Evolutionary conservation across 371 early-diverging fungal species (phyloP).

Genomic region (Lichtheimia ornata): DNA sequence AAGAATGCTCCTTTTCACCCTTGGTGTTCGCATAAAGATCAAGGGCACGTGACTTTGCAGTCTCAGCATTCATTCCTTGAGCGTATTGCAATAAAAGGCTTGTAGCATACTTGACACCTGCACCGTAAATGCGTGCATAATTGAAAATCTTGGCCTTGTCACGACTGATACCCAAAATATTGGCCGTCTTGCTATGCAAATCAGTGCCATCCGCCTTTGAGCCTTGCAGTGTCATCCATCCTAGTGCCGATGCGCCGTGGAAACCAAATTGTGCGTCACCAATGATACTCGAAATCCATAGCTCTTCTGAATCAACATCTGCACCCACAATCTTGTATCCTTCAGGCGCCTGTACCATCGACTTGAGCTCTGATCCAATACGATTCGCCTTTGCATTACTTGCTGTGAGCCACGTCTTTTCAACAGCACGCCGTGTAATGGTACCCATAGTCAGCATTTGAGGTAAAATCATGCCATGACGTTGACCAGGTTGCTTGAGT

Average conservation of each 20-base stretch:
- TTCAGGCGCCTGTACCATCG: constrained; percentile 80
- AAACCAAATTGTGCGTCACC: constrained; percentile 94
- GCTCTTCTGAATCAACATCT: constrained; percentile 96
- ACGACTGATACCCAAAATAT: constrained; percentile 84
- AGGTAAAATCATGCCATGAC: constrained; percentile 88
- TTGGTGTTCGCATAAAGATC: constrained; percentile 85
- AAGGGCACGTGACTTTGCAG: constrained; percentile 68
- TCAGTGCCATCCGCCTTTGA: constrained; percentile 90
- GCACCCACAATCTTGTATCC: constrained; percentile 93
- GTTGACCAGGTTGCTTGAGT: constrained; percentile 12
- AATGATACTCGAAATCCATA: constrained; percentile 95
- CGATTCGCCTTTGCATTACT: constrained; percentile 89
- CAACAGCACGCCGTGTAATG: constrained; percentile 93
- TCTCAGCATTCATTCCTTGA: constrained; percentile 66
- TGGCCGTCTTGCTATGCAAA: constrained; percentile 91
- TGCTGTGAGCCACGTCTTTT: constrained; percentile 95
- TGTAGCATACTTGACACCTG: constrained; percentile 85
- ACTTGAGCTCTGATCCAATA: constrained; percentile 94
- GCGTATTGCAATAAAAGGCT: constrained; percentile 82
- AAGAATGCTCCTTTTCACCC: constrained; percentile 64
- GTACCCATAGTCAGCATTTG: constrained; percentile 94
- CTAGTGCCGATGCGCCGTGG: constrained; percentile 93
- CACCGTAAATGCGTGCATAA: constrained; percentile 96
- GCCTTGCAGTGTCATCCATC: constrained; percentile 98
- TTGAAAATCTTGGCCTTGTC: constrained; percentile 96